Conservation (phyloP, 768 basidiomycete species). For the Asterophora parasitica region DNA sequence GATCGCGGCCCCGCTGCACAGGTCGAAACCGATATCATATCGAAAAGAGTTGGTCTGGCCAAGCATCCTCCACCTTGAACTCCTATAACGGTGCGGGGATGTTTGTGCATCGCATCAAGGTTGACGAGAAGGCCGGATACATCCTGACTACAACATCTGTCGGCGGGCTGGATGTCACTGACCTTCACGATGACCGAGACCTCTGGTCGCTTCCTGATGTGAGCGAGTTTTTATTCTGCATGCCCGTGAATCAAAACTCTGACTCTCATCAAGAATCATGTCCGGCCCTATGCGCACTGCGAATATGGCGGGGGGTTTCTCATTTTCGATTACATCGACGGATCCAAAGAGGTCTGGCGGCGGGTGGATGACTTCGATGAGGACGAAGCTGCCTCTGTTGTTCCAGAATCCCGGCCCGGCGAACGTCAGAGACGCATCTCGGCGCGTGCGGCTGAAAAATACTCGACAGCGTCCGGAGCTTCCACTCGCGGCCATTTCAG, state of each 20-base stretch:
- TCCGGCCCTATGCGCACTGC: constrained; percentile 57
- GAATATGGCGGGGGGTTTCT: constrained; percentile 73
- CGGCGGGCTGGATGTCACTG: constrained; percentile 58
- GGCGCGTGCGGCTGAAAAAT: background rate
- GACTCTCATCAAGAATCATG: constrained; percentile 34
- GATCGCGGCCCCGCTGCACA: too few species aligned
- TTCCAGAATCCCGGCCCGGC: constrained; percentile 29
- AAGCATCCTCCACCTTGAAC: constrained; percentile 35
- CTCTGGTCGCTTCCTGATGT: constrained; percentile 67
- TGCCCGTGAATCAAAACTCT: constrained; percentile 4
- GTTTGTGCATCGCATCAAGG: constrained; percentile 68
- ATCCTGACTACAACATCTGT: constrained; percentile 50
- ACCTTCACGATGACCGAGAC: constrained; percentile 40
- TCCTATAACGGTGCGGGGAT: constrained; percentile 28
- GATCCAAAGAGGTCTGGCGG: constrained; percentile 71
- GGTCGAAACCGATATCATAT: constrained; percentile 42
- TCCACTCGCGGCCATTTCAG: constrained; percentile 46
- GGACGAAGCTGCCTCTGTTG: constrained; percentile 13
- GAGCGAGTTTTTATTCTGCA: constrained; percentile 16
- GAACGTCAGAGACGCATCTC: constrained; percentile 18
- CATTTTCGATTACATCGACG: constrained; percentile 57
- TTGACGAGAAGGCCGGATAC: constrained; percentile 58
- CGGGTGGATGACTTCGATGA: constrained; percentile 29
- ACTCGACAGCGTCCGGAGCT: constrained; percentile 4
- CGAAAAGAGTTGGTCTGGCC: constrained; percentile 52